A percentile compares a stretch with the other conserved stretches of the same genome.
phyloP scores from a whole-genome alignment of 2,329 filamentous ascomycete genomes.

The Alternaria angustiovoidea region DNA sequence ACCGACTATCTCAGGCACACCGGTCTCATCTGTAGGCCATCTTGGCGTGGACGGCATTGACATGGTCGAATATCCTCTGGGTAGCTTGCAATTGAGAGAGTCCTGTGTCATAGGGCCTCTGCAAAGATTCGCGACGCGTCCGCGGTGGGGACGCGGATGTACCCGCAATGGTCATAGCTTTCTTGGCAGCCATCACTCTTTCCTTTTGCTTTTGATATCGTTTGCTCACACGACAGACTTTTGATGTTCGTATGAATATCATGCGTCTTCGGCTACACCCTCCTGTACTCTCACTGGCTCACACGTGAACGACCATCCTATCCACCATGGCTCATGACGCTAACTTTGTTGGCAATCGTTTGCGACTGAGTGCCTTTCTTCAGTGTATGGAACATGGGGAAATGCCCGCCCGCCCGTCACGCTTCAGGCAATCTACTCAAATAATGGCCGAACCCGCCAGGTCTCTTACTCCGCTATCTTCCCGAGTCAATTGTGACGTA shows the following conservation, averaged over 20 bases:
- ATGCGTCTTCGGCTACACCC: background rate
- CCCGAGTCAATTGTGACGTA: background rate
- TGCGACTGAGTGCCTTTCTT: conserved; percentile 39
- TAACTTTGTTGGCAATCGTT: conserved; percentile 34
- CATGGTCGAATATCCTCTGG: conserved; percentile 26
- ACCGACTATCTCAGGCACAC: conserved; percentile 65
- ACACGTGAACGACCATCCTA: background rate
- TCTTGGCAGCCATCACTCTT: conserved; percentile 23
- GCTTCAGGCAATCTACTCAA: conserved; percentile 25
- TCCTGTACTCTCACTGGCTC: background rate
- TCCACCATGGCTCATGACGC: conserved; percentile 30
- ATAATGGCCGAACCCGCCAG: background rate
- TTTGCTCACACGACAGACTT: background rate
- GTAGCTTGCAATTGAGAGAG: conserved; percentile 8
- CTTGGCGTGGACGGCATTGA: conserved; percentile 39
- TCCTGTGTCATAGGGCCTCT: conserved; percentile 12
- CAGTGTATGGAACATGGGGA: conserved; percentile 26
- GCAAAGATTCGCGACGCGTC: conserved; percentile 18
- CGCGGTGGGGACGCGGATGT: conserved; percentile 3
- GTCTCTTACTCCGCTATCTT: background rate
- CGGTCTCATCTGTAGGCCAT: conserved; percentile 39
- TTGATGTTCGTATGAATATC: background rate
- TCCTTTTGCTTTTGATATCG: background rate
- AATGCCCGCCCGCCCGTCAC: conserved; percentile 36
- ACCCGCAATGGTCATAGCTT: conserved; percentile 25